Conservation (phyloP, 2,329 filamentous ascomycete species). For the Penicillium sp. region DNA sequence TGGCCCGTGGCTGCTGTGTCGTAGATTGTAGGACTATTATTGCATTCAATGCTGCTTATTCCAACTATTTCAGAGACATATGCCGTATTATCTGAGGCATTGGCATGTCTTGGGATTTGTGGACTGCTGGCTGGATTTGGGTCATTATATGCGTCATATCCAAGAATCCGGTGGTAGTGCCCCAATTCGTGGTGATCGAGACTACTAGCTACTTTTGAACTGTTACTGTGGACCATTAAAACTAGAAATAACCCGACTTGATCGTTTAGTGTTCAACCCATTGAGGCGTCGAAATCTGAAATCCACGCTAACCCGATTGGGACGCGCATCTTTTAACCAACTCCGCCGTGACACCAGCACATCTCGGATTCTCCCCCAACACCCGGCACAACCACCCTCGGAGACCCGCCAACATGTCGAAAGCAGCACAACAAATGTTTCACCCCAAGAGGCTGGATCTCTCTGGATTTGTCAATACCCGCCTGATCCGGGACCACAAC, state of each 20-base stretch:
- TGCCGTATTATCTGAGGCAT: neutral
- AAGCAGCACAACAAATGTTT: constrained; percentile 69
- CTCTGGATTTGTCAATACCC: constrained; percentile 79
- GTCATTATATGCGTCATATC: neutral
- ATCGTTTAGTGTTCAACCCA: neutral
- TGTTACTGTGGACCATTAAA: neutral
- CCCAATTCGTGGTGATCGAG: neutral
- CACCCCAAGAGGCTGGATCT: constrained; percentile 85
- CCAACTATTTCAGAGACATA: too few relatives aligned
- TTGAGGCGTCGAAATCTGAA: constrained; percentile 7
- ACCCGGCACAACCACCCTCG: constrained; percentile 4
- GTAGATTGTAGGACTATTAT: neutral
- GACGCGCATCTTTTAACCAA: constrained; percentile 22
- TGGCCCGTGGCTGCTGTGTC: neutral
- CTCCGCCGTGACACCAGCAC: constrained; percentile 19
- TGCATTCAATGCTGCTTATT: too few relatives aligned
- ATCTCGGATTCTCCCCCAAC: constrained; percentile 8
- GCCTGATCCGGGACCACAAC: constrained; percentile 86
- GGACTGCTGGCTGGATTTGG: neutral
- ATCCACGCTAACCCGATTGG: constrained; percentile 25
- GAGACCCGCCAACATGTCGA: constrained; percentile 18
- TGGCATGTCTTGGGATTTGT: neutral
- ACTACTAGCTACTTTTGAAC: neutral
- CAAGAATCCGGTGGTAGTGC: neutral
- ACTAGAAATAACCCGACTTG: neutral